Base-by-base conservation (phyloP, 345 rosid genomes). In the sweet orange (Citrus sinensis) region DNA sequence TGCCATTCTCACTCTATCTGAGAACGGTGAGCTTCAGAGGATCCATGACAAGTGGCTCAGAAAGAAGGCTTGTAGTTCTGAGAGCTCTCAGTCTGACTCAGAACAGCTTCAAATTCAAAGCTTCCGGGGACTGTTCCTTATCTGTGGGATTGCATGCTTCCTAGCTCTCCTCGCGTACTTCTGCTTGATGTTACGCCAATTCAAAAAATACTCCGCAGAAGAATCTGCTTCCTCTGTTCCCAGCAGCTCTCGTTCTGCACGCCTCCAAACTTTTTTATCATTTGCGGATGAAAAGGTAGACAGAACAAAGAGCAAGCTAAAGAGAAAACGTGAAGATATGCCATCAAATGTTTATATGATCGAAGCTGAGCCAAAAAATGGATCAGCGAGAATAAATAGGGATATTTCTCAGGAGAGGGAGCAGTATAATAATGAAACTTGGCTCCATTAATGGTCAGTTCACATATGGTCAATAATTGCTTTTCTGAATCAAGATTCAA, bases 81-180 rank as follows among this genome's bases (percentile, higher is more conserved):
- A 69, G 63, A 77, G 61, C 72, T 77, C 90, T 0, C 80, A 63
- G 25, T 71, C 73, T n/a, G 93, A 82, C n/a, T 79, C 88, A 24
- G 97, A 89, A 35, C 93, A 89, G 87, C 97, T 95, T 14, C 82
- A 80, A n/a, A 73, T 93, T 1, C 82, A 81, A 75, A 93, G 95
- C 89, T 95, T 95, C 85, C 88, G 90, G 93, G 98, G 98, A 20
- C 65, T 95, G 30, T 95, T 93, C 85, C 89, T 95, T 55, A 83
- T 95, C 5, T 88, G 88, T 71, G 98, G 98, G 81, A 81, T 89
- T 40, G 88, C 90, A 11, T 89, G 92, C 81, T 32, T 89, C 29
- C 16, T 91, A 2, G 88, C 98, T 61, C 93, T 93, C 62, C 64
- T 85, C 13, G 25, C 89, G n/a, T 92, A 93, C 89, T 77, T 93